Percentiles rank a stretch among this genome's conserved stretches.
These are phyloP conservation scores for Blastobotrys malaysiensis DNA, from an alignment of 1,139 yeast species.

Conservation along the genomic window DNA sequence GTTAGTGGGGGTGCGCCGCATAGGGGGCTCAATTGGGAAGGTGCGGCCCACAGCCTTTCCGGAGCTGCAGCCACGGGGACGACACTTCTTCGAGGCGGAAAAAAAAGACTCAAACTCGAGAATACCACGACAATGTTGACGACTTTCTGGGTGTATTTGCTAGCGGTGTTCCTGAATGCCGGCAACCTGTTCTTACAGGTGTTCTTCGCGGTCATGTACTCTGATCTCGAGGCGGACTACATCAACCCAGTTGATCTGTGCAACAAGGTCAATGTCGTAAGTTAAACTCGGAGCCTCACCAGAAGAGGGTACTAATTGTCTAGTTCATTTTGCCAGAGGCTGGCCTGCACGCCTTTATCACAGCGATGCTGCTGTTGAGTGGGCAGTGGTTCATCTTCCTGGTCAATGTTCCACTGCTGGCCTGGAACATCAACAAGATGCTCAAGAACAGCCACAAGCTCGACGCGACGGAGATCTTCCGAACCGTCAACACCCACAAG, in stretches of 20 bases:
- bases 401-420: conserved; percentile 71
- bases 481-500: conserved; percentile 84
- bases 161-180: conserved; percentile 68
- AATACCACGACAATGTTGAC: not conserved
- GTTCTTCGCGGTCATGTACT: conserved; percentile 81
- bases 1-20: not conserved
- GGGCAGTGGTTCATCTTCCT: conserved; percentile 88
- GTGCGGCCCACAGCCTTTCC: not conserved
- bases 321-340: conserved; percentile 78
- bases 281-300: conserved; percentile 9
- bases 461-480: conserved; percentile 92
- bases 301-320: conserved; percentile 7
- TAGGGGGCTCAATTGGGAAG: not conserved
- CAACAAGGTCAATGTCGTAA: conserved; percentile 61
- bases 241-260: conserved; percentile 92
- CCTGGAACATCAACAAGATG: conserved; percentile 70
- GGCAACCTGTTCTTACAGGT: conserved; percentile 81
- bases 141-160: conserved; percentile 21
- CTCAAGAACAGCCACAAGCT: conserved; percentile 65
- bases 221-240: conserved; percentile 85
- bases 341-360: conserved; percentile 62
- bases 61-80: not conserved
- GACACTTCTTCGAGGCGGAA: not conserved
- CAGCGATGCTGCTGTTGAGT: conserved; percentile 61
- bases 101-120: not conserved